Base-by-base conservation (phyloP, 2,329 filamentous ascomycete genomes). In the Fusarium fujikuroi region DNA sequence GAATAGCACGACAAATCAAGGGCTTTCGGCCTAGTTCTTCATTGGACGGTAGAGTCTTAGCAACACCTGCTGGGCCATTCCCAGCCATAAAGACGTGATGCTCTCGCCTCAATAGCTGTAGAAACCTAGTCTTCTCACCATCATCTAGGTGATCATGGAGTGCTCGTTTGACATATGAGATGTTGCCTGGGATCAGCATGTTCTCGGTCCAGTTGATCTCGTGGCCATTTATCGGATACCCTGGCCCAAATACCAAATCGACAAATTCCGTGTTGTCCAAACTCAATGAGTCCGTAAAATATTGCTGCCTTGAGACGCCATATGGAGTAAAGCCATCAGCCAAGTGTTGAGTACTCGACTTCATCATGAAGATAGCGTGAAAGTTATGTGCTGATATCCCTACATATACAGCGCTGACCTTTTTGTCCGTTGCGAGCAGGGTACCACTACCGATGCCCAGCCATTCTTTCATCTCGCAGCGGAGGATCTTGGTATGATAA, bases 401-500 rank as follows among this genome's bases (percentile, higher is more conserved):
- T 1, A 56, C 52, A 25, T 34, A 30, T 3, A 54, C 25, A 0
- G 3, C 12, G 11, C 8, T n/a, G 15, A 40, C 9, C 9, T 7
- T 8, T 5, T 12, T 23, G 15, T 23, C 21, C 10, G 15, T 18
- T 11, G 15, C 4, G 19, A n/a, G 28, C 10, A n/a, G 7, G 1
- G 40, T 43, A 7, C 2, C 40, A 11, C 14, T 43, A 6, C 0
- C 9, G 1, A 18, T 23, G 16, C 9, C n/a, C 40, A 23, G 0
- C 40, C 14, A 43, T 5, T 43, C 5, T 5, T 43, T 23, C 1
- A 7, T 23, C 9, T n/a, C 5, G 15, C 7, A 7, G 9, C 0
- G 6, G 14, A 15, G 6, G 3, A 21, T 9, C 4, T 3, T 7
- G n/a, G 3, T 0, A 9, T 0, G 1, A 18, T 21, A 0, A 5